These are phyloP conservation scores for Boletus subcaerulescens DNA, from an alignment of 768 basidiomycete genomes.

Conservation along the genomic window DNA sequence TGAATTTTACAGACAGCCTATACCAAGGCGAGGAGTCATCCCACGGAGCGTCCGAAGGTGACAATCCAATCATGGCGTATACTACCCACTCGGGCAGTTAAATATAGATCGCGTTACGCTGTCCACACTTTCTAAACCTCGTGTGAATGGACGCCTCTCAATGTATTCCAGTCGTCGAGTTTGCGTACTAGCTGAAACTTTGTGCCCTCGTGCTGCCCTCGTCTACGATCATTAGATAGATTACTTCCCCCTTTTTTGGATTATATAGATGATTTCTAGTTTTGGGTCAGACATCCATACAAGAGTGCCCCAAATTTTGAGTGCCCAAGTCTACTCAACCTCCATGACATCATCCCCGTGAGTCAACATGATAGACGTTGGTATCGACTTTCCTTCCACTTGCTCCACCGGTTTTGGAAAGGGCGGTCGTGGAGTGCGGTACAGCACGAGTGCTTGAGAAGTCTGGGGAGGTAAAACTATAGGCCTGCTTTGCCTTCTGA, in stretches of 20 bases:
- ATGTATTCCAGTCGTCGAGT: conserved; percentile 8
- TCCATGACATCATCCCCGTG: conserved; percentile 51
- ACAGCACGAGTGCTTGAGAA: conserved; percentile 54
- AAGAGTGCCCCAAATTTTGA: neutral
- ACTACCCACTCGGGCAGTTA: conserved; percentile 34
- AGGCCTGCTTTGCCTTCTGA: conserved; percentile 35
- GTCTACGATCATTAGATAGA: conserved; percentile 30
- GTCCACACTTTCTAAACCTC: neutral
- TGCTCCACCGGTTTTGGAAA: conserved; percentile 1
- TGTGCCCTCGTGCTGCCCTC: conserved; percentile 16
- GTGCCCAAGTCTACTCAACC: conserved; percentile 34
- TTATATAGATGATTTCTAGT: conserved; percentile 23
- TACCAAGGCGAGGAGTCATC: conserved; percentile 32
- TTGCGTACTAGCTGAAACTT: conserved; percentile 22
- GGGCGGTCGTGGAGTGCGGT: conserved; percentile 39
- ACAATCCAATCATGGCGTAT: conserved; percentile 51
- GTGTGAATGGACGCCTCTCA: conserved; percentile 6
- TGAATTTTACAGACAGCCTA: conserved; percentile 43
- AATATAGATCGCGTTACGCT: neutral
- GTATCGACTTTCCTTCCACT: neutral
- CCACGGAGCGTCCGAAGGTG: conserved; percentile 26
- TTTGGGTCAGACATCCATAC: conserved; percentile 4
- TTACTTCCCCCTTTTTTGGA: conserved; percentile 15
- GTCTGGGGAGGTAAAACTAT: conserved; percentile 15
- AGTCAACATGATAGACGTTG: neutral